These are phyloP conservation scores for Penicillium verhagenii DNA, from an alignment of 495 filamentous ascomycete species.

Conservation along the genomic window DNA sequence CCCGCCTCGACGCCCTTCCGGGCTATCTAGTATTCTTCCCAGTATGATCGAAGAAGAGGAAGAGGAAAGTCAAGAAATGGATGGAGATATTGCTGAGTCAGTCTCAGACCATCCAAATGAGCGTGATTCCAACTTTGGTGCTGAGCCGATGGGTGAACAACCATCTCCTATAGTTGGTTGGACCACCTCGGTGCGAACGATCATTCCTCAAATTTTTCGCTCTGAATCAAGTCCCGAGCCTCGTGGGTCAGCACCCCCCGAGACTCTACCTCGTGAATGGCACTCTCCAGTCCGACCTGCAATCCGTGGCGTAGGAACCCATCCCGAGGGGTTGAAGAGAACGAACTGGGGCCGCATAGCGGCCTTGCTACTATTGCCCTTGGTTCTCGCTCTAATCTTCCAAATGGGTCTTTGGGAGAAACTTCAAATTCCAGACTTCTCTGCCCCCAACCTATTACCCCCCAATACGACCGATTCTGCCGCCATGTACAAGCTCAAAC, in stretches of 20 bases:
- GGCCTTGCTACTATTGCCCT: constrained; percentile 9
- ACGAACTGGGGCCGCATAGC: constrained; percentile 7
- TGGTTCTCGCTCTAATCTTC: constrained; percentile 12
- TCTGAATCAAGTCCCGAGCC: neutral
- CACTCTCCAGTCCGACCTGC: constrained; percentile 1
- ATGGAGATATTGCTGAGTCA: constrained; percentile 33
- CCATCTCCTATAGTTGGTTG: neutral
- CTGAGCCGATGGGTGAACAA: neutral
- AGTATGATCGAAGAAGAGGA: constrained; percentile 36
- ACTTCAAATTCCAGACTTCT: constrained; percentile 9
- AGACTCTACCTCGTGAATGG: constrained; percentile 10
- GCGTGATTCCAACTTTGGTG: neutral
- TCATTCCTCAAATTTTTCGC: constrained; percentile 21
- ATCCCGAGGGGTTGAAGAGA: neutral
- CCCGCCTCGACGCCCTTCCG: constrained; percentile 44
- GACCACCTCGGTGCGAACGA: constrained; percentile 26
- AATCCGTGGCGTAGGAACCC: neutral
- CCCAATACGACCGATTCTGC: constrained; percentile 25
- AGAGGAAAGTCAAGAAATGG: constrained; percentile 9
- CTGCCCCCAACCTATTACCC: constrained; percentile 4
- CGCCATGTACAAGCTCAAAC: constrained; percentile 27
- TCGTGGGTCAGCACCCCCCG: neutral
- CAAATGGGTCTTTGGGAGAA: constrained; percentile 5
- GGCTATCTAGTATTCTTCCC: constrained; percentile 24
- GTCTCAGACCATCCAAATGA: constrained; percentile 4